Evolutionary conservation across 495 filamentous ascomycete genomes (phyloP), one percentile per base, ranked within the genome.

Genomic region (Clohesyomyces aquaticus): DNA sequence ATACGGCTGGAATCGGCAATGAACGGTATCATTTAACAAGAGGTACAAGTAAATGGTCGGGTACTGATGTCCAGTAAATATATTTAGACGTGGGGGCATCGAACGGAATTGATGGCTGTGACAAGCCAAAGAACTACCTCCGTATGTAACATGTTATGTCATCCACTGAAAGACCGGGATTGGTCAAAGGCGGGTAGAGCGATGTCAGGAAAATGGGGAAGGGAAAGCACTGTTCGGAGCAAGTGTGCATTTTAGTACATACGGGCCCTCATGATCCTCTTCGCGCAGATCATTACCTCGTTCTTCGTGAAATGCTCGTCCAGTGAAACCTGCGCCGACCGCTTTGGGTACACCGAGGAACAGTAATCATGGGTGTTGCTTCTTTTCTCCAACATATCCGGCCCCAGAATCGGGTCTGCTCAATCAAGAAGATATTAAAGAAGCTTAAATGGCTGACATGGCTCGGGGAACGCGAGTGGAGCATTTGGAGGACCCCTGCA

Each of bases 401-500:
- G 21, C 25, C 2, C 32, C 25, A 21, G 14, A 25, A n/a, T 57
- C 45, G 52, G 51, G 21, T 64, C 61, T 42, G 43, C 52, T 64
- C 61, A 64, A 57, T 57, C 50, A 53, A 54, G 59, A 22, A 53
- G 19, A 63, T 2, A 63, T 63, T 63, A 63, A 63, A 25, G 51
- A 63, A 55, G 59, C 59, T 63, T 63, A 22, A 59, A 23, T 28
- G 46, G 18, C 19, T 51, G 14, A 14, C 18, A 25, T 14, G 26
- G 16, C 47, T 25, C 6, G 18, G 10, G 27, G 45, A 22, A 54
- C 47, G 47, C 35, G 59, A 55, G 59, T 25, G 18, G n/a, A 18
- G 25, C 23, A 35, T 29, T 22, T 43, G 27, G 25, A 23, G 41
- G 35, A 6, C 18, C 6, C 27, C 25, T n/a, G 43, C 23, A 41